A percentile compares a stretch with the other conserved stretches of the same genome.
These are phyloP conservation scores for Huntiella bhutanensis DNA, from an alignment of 2,329 filamentous ascomycete genomes.

Conservation along the genomic window DNA sequence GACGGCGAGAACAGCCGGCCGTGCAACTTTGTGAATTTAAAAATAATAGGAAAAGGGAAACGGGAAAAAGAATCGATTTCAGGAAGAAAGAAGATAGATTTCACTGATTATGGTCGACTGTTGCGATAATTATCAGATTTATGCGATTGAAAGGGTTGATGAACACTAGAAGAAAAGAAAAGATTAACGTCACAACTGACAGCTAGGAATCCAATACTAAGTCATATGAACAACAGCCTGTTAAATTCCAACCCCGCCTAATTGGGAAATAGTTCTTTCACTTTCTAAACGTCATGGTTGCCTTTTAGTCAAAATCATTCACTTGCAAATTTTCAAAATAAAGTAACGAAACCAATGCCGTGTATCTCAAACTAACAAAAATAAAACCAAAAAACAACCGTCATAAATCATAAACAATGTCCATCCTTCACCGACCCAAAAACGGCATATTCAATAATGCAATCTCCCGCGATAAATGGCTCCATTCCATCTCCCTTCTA, in stretches of 20 bases:
- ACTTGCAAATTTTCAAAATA: not conserved
- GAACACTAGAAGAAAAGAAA: no score
- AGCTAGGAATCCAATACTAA: no score
- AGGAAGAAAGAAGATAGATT: no score
- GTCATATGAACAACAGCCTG: no score
- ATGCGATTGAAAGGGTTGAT: no score
- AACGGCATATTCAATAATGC: conserved; percentile 94
- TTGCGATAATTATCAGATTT: no score
- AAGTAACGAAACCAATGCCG: not conserved
- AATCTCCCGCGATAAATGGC: conserved; percentile 71
- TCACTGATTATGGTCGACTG: no score
- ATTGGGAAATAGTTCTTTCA: no score
- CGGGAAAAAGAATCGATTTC: not conserved
- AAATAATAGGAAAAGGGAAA: not conserved
- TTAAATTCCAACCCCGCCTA: no score
- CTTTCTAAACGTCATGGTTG: not conserved
- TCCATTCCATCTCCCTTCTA: conserved; percentile 71
- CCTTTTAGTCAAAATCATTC: not conserved
- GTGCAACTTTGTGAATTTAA: not conserved
- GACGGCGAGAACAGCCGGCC: not conserved
- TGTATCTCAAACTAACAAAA: not conserved
- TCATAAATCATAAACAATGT: not conserved
- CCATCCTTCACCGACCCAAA: conserved; percentile 7
- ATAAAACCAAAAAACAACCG: not conserved
- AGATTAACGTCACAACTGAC: no score